Conservation (phyloP, 1,139 yeast species). For the Sugiyamaella neomexicana region DNA sequence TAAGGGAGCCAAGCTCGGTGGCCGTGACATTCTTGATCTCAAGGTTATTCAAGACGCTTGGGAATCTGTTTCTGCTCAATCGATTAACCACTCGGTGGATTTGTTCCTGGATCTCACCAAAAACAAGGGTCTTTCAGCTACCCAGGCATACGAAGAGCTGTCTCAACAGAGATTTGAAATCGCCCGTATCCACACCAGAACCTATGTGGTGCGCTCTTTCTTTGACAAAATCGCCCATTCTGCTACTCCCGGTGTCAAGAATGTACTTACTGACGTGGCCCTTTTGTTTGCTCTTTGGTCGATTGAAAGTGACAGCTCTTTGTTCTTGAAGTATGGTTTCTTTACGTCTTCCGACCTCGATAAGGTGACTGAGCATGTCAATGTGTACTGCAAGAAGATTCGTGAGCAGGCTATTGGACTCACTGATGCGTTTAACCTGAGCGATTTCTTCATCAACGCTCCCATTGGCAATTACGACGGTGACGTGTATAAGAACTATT, state of each 20-base stretch:
- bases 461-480: slow-evolving; percentile 86
- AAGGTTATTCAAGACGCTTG: slow-evolving; percentile 35
- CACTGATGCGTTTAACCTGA: slow-evolving; percentile 86
- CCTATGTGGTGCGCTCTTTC: slow-evolving; percentile 43
- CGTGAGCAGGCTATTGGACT: slow-evolving; percentile 75
- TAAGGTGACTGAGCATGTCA: slow-evolving; percentile 39
- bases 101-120: slow-evolving; percentile 29
- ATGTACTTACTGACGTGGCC: slow-evolving; percentile 51
- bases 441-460: slow-evolving; percentile 82
- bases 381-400: slow-evolving; percentile 40
- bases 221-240: slow-evolving; percentile 36
- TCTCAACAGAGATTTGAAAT: slow-evolving; percentile 47
- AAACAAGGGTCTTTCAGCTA: slow-evolving; percentile 35
- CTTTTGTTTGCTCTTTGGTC: slow-evolving; percentile 66
- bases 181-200: slow-evolving; percentile 47
- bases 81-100: slow-evolving; percentile 41
- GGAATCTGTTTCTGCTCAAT: slow-evolving; percentile 44
- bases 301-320: slow-evolving; percentile 73
- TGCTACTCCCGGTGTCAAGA: slow-evolving; percentile 36
- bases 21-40: slow-evolving; percentile 38
- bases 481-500: slow-evolving; percentile 78
- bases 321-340: slow-evolving; percentile 66
- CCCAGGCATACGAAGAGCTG: slow-evolving; percentile 46
- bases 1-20: slow-evolving; percentile 29
- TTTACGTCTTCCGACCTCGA: slow-evolving; percentile 45